These are phyloP conservation scores for Halenospora varia DNA, from an alignment of 495 filamentous ascomycete species.

Conservation along the genomic window DNA sequence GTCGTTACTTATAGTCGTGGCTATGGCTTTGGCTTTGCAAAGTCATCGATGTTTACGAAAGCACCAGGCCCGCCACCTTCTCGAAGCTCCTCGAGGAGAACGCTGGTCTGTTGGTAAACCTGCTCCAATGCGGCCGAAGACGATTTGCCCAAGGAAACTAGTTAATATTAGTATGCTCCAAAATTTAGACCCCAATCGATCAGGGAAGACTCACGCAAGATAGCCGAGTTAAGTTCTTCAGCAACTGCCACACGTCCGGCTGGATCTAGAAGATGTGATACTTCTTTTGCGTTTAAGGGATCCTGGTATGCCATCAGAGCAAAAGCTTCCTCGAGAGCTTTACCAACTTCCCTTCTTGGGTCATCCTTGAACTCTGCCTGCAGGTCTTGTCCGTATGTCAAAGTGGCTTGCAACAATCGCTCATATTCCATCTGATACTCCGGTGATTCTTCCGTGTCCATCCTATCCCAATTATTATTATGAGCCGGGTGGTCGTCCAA, in stretches of 20 bases:
- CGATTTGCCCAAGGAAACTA: slow-evolving; percentile 87
- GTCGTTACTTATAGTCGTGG: neutral
- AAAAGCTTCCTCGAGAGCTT: slow-evolving; percentile 80
- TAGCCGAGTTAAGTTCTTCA: slow-evolving; percentile 92
- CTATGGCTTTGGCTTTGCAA: slow-evolving; percentile 9
- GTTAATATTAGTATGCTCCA: slow-evolving; percentile 21
- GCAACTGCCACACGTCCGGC: slow-evolving; percentile 75
- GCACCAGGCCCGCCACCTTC: slow-evolving; percentile 81
- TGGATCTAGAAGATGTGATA: slow-evolving; percentile 76
- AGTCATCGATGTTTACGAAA: slow-evolving; percentile 78
- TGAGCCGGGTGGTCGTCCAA: slow-evolving; percentile 60
- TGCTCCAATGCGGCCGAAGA: slow-evolving; percentile 83
- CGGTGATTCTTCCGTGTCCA: slow-evolving; percentile 47
- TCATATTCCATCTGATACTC: slow-evolving; percentile 40
- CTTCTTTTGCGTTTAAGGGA: slow-evolving; percentile 66
- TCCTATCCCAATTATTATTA: slow-evolving; percentile 37
- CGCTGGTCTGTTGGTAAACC: slow-evolving; percentile 81
- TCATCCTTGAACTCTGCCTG: slow-evolving; percentile 72
- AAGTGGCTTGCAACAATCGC: slow-evolving; percentile 59
- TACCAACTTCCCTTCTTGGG: slow-evolving; percentile 59
- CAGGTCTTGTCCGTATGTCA: slow-evolving; percentile 79
- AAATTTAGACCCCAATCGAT: neutral
- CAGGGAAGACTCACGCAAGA: slow-evolving; percentile 63
- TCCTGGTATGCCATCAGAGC: slow-evolving; percentile 84
- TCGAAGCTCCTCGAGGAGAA: slow-evolving; percentile 75